Evolutionary conservation across 495 filamentous ascomycete species (phyloP).

Genomic region (Aeminium ludgeri): DNA sequence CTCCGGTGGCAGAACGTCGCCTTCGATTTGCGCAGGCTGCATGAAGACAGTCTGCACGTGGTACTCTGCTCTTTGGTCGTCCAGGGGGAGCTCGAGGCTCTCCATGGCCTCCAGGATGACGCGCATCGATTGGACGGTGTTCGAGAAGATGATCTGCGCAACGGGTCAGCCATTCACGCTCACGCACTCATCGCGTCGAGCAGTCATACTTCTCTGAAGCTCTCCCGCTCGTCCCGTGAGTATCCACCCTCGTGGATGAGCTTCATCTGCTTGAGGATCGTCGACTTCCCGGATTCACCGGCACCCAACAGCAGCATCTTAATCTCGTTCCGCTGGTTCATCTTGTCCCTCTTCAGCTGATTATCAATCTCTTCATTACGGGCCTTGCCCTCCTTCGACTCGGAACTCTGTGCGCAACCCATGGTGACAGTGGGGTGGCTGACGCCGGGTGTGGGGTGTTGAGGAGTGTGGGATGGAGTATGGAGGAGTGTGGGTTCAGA

Average conservation of each 20-base stretch:
- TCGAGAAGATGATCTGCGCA: constrained; percentile 69
- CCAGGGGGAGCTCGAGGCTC: constrained; percentile 72
- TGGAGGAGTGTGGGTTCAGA: too few relatives aligned
- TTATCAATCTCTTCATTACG: constrained; percentile 99
- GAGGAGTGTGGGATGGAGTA: too few relatives aligned
- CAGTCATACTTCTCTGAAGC: constrained; percentile 28
- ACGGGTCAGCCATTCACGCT: constrained; percentile 18
- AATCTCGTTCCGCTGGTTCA: constrained; percentile 93
- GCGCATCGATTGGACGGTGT: constrained; percentile 37
- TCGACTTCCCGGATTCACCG: constrained; percentile 98
- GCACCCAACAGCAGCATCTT: constrained; percentile 98
- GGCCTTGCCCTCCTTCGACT: constrained; percentile 98
- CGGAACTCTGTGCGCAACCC: constrained; percentile 99
- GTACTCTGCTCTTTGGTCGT: constrained; percentile 65
- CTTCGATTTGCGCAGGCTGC: constrained; percentile 35
- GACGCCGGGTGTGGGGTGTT: not conserved
- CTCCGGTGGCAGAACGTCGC: constrained; percentile 84
- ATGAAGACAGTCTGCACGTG: constrained; percentile 44
- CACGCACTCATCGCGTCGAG: constrained; percentile 20
- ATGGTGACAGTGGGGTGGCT: constrained; percentile 43
- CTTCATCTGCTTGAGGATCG: constrained; percentile 99
- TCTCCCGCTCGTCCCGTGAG: constrained; percentile 66
- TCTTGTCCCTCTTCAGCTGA: constrained; percentile 86
- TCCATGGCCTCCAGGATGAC: constrained; percentile 96
- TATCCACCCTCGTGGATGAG: constrained; percentile 71